phyloP scores from a whole-genome alignment of 495 filamentous ascomycete species.

The Penicillium cinerascens region DNA sequence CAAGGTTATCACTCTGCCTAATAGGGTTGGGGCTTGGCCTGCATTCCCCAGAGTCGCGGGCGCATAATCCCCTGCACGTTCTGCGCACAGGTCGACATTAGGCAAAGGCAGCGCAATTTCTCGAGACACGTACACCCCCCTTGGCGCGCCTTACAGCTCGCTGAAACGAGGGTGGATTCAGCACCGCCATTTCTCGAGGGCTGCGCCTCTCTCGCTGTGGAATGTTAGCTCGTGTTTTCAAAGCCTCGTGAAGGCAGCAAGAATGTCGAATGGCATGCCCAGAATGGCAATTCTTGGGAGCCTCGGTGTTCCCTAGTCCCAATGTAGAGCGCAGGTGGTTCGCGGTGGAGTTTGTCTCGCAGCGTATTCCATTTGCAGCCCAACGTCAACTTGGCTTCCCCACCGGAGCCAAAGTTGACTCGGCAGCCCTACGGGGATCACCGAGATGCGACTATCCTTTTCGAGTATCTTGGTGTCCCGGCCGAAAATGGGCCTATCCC shows the following conservation, averaged over 20 bases:
- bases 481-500: background rate
- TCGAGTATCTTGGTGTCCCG: background rate
- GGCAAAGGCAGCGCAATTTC: background rate
- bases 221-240: background rate
- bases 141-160: background rate
- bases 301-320: background rate
- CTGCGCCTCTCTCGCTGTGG: background rate
- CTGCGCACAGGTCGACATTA: background rate
- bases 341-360: background rate
- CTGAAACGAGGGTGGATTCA: background rate
- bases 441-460: constrained; percentile 1
- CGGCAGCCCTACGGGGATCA: constrained; percentile 1
- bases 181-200: background rate
- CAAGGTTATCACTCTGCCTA: background rate
- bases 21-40: background rate
- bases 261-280: background rate
- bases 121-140: background rate
- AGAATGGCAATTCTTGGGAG: background rate
- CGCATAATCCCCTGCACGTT: background rate
- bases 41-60: background rate
- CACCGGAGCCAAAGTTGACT: background rate
- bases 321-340: background rate
- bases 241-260: background rate
- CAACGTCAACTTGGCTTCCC: background rate
- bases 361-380: constrained; percentile 3